phyloP scores from a whole-genome alignment of 768 basidiomycete species.

The Candolleomyces aberdarensis region DNA sequence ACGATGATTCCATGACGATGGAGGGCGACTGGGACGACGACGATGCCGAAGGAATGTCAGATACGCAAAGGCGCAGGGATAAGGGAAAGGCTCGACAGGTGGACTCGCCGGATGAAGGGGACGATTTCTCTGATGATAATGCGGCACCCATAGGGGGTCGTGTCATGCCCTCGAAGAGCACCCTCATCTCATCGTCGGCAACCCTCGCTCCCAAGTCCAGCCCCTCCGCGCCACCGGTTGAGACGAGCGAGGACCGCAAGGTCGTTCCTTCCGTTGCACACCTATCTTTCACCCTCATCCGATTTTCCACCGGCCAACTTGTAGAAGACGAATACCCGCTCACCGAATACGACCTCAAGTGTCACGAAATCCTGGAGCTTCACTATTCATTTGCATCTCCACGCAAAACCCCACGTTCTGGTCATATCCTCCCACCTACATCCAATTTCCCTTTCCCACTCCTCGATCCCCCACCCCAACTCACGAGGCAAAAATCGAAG shows the following conservation, averaged over 20 bases:
- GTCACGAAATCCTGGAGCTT: conserved; percentile 69
- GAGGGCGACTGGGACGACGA: conserved; percentile 13
- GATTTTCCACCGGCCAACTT: conserved; percentile 67
- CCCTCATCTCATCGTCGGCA: neutral
- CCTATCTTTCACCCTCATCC: conserved; percentile 48
- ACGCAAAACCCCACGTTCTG: conserved; percentile 9
- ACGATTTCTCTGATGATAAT: neutral
- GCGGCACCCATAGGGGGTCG: neutral
- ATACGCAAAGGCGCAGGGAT: neutral
- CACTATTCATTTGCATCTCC: conserved; percentile 32
- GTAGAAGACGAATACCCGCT: conserved; percentile 62
- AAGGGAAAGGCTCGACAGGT: conserved; percentile 2
- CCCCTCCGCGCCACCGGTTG: neutral
- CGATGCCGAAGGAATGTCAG: neutral
- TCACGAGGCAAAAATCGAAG: conserved; percentile 4
- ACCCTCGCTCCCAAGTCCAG: conserved; percentile 3
- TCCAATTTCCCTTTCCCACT: conserved; percentile 12
- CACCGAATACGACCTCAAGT: conserved; percentile 56
- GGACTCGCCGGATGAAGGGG: neutral
- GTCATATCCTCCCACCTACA: conserved; percentile 9
- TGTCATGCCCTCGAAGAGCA: neutral
- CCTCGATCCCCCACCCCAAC: conserved; percentile 8
- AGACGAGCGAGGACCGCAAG: neutral
- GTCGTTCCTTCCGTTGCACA: conserved; percentile 4
- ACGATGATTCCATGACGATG: neutral